A percentile compares a stretch with the other conserved stretches of the same genome.
phyloP scores from a whole-genome alignment of 2,329 filamentous ascomycete genomes.

The Penicillium sp. region DNA sequence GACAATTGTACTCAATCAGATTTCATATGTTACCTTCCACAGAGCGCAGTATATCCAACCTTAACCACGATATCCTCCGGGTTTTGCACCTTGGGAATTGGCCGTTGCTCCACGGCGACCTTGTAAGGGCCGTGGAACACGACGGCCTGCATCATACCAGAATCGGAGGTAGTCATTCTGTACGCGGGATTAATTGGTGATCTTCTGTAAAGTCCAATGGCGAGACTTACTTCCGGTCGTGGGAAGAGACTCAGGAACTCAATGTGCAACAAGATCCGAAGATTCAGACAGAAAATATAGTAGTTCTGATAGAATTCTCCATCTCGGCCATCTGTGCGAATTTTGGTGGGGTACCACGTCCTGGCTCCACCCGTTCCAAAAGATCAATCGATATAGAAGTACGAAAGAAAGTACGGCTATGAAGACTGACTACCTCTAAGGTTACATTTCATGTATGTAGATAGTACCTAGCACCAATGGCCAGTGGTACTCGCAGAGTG shows the following conservation, averaged over 20 bases:
- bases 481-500: too few relatives aligned
- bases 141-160: slow-evolving; percentile 77
- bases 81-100: slow-evolving; percentile 72
- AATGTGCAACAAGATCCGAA: slow-evolving; percentile 3
- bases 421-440: too few relatives aligned
- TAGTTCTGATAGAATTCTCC: slow-evolving; percentile 16
- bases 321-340: slow-evolving; percentile 18
- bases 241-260: background rate
- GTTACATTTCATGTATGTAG: too few relatives aligned
- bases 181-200: background rate
- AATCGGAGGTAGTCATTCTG: slow-evolving; percentile 18
- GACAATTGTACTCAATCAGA: background rate
- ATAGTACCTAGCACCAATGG: too few relatives aligned
- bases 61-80: slow-evolving; percentile 78
- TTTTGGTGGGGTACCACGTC: slow-evolving; percentile 12
- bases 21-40: slow-evolving; percentile 69
- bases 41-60: slow-evolving; percentile 79
- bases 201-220: slow-evolving; percentile 7
- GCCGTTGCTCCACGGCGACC: slow-evolving; percentile 75
- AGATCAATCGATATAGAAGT: background rate
- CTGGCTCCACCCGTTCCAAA: slow-evolving; percentile 1
- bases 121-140: slow-evolving; percentile 79
- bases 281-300: slow-evolving; percentile 4
- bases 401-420: background rate
- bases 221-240: slow-evolving; percentile 2